Evolutionary conservation across 2,329 filamentous ascomycete species (phyloP).

Genomic region (Botrytis byssoidea): DNA sequence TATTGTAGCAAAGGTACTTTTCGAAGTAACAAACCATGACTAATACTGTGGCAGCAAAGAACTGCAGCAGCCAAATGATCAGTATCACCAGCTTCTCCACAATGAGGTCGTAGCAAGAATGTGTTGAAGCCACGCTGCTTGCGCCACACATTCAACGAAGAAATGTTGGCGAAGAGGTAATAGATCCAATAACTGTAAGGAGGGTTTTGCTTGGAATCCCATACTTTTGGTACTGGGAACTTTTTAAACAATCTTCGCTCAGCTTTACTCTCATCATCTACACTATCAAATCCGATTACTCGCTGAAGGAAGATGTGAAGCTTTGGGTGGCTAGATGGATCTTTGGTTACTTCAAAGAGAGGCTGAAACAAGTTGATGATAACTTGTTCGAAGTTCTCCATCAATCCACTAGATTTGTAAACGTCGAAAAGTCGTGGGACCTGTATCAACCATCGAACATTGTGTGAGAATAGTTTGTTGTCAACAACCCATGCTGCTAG

Average conservation of each 20-base stretch:
- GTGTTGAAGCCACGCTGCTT: constrained; percentile 94
- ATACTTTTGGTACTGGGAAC: constrained; percentile 84
- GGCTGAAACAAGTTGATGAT: constrained; percentile 90
- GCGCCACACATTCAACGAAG: constrained; percentile 87
- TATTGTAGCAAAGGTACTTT: constrained; percentile 96
- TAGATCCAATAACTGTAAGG: constrained; percentile 99
- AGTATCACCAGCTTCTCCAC: constrained; percentile 93
- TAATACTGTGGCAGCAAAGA: constrained; percentile 94
- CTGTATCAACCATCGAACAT: constrained; percentile 95
- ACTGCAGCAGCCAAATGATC: constrained; percentile 92
- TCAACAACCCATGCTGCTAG: constrained; percentile 96
- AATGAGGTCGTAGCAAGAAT: constrained; percentile 88
- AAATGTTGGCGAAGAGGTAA: constrained; percentile 91
- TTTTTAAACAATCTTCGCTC: constrained; percentile 94
- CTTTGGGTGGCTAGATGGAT: constrained; percentile 84
- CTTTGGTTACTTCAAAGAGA: constrained; percentile 87
- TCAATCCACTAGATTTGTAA: constrained; percentile 84
- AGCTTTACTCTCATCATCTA: constrained; percentile 96
- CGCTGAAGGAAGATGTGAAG: constrained; percentile 92
- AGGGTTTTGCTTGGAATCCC: constrained; percentile 91
- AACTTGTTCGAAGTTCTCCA: constrained; percentile 88
- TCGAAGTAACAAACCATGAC: constrained; percentile 84
- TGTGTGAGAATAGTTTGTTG: constrained; percentile 97
- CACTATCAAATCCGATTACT: constrained; percentile 95
- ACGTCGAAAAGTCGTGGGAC: constrained; percentile 93